phyloP scores from a whole-genome alignment of 2,329 filamentous ascomycete genomes.

The Alternaria novae-zelandiae region DNA sequence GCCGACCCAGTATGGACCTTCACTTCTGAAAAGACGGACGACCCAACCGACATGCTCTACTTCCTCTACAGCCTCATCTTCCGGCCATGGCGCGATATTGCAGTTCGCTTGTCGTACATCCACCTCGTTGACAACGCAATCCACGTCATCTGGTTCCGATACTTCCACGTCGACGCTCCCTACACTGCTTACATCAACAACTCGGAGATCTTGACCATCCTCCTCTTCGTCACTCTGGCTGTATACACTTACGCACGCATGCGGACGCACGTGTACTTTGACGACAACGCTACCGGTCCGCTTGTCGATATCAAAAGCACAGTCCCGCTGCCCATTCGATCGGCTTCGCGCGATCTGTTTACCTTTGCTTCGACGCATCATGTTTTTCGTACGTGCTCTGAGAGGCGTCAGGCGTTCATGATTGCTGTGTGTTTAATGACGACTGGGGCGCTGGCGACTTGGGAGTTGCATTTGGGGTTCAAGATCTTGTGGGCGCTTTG shows the following conservation, averaged over 20 bases:
- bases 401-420: background rate
- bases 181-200: constrained; percentile 2
- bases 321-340: background rate
- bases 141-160: background rate
- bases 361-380: background rate
- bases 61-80: background rate
- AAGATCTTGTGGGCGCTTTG: too few relatives aligned
- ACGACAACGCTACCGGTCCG: background rate
- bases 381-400: background rate
- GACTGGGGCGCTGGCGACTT: background rate
- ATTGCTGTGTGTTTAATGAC: background rate
- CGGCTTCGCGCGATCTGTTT: background rate
- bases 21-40: background rate
- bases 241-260: background rate
- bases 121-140: background rate
- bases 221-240: background rate
- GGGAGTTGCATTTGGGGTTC: background rate
- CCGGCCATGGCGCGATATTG: background rate
- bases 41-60: background rate
- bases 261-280: background rate
- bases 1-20: background rate
- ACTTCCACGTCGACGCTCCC: background rate
- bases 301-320: background rate
- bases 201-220: background rate
- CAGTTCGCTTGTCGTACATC: background rate